Conservation (phyloP, 345 rosid species). For the Bruguiera gymnorhiza region DNA sequence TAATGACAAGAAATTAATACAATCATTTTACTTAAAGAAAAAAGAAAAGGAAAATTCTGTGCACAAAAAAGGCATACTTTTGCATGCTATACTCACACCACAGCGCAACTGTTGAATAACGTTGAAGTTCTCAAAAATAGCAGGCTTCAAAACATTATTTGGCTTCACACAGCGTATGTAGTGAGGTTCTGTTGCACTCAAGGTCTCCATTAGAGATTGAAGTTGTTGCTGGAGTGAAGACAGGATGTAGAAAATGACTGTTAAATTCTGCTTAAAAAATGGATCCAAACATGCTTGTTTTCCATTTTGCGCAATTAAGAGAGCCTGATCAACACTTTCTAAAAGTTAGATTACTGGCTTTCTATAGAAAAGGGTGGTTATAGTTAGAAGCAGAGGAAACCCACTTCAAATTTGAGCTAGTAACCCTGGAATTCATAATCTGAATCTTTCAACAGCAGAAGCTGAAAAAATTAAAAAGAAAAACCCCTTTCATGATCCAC, state of each 20-base stretch:
- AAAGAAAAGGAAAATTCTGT: not conserved
- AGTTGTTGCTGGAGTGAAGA: conserved; percentile 63
- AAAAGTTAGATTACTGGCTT: too few species aligned
- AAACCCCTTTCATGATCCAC: too few species aligned
- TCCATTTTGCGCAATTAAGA: too few species aligned
- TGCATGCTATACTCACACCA: conserved; percentile 64
- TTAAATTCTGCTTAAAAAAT: too few species aligned
- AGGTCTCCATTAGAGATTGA: conserved; percentile 92
- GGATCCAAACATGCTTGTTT: too few species aligned
- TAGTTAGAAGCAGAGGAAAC: too few species aligned
- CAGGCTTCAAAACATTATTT: conserved; percentile 88
- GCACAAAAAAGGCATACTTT: not conserved
- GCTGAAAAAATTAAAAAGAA: too few species aligned
- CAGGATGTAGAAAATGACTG: not conserved
- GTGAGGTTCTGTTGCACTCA: conserved; percentile 89
- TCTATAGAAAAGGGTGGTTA: too few species aligned
- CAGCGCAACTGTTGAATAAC: conserved; percentile 90
- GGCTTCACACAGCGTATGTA: conserved; percentile 99
- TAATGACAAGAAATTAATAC: conserved; percentile 18
- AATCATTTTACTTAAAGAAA: not conserved
- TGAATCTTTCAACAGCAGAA: too few species aligned
- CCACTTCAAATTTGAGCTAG: too few species aligned
- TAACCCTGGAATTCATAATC: too few species aligned
- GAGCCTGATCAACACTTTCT: too few species aligned
- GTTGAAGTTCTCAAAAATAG: conserved; percentile 80